phyloP scores from a whole-genome alignment of 1,139 yeast genomes.

The Kodamaea ohmeri region DNA sequence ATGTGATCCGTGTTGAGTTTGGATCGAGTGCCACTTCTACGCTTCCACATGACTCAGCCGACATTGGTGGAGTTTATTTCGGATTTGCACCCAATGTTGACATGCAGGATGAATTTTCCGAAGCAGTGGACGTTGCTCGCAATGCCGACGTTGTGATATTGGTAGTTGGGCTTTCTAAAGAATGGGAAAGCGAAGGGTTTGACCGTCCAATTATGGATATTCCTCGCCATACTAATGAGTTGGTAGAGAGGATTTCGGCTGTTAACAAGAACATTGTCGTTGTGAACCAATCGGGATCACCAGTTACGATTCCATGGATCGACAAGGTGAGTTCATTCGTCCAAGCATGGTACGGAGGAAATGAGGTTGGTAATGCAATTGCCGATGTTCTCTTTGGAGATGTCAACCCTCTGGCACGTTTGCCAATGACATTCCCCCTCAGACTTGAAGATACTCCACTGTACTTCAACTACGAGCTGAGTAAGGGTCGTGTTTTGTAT shows the following conservation, averaged over 20 bases:
- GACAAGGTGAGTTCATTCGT: slow-evolving; percentile 45
- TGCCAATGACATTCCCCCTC: slow-evolving; percentile 26
- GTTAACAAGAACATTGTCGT: slow-evolving; percentile 53
- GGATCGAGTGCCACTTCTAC: slow-evolving; percentile 50
- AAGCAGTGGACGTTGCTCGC: slow-evolving; percentile 46
- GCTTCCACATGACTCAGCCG: slow-evolving; percentile 19
- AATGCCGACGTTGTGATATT: slow-evolving; percentile 42
- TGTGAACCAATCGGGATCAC: slow-evolving; percentile 62
- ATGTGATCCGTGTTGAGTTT: slow-evolving; percentile 47
- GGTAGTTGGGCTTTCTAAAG: slow-evolving; percentile 45
- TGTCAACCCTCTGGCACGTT: slow-evolving; percentile 26
- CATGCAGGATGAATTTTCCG: no score
- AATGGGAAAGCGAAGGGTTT: slow-evolving; percentile 39
- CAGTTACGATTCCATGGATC: slow-evolving; percentile 59
- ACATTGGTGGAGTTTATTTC: slow-evolving; percentile 34
- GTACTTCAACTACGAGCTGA: slow-evolving; percentile 18
- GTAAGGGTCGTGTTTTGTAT: slow-evolving; percentile 50
- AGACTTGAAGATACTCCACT: slow-evolving; percentile 24
- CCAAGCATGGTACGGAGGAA: slow-evolving; percentile 48
- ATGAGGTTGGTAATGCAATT: slow-evolving; percentile 28
- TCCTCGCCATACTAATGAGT: slow-evolving; percentile 45
- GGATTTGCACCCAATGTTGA: slow-evolving; percentile 29
- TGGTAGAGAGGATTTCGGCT: slow-evolving; percentile 43
- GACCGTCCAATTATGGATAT: slow-evolving; percentile 16
- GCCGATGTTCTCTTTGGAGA: slow-evolving; percentile 32